Evolutionary conservation across 305 asterid species (phyloP).

Genomic region (Fraxinus baroniana): DNA sequence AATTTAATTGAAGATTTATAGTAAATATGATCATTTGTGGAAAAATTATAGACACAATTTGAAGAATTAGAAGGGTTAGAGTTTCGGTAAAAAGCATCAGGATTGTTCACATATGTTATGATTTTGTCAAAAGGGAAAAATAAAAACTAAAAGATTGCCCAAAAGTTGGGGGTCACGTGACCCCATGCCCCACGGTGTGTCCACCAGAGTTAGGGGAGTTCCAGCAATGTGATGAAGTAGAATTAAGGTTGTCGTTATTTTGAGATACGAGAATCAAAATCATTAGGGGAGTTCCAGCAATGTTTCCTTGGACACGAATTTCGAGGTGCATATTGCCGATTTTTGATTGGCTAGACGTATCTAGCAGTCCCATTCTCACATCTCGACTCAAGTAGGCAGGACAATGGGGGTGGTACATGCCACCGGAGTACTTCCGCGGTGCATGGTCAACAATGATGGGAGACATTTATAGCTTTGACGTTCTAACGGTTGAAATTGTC

Average conservation of each 20-base stretch:
- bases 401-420: conserved; percentile 96
- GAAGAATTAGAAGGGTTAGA: no score
- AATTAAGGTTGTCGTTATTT: conserved; percentile 38
- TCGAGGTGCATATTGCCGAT: conserved; percentile 81
- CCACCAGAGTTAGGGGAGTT: no score
- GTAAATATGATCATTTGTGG: no score
- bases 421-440: conserved; percentile 72
- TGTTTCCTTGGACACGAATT: conserved; percentile 47
- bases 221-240: conserved; percentile 11
- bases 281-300: conserved; percentile 54
- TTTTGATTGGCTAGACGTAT: conserved; percentile 72
- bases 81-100: no score
- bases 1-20: no score
- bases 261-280: conserved; percentile 70
- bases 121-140: no score
- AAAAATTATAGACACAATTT: no score
- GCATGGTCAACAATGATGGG: conserved; percentile 56
- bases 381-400: conserved; percentile 85
- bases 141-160: no score
- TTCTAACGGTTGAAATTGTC: conserved; percentile 58
- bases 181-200: no score
- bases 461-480: conserved; percentile 79
- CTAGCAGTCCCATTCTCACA: conserved; percentile 63
- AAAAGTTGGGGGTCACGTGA: no score
- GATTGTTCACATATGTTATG: no score